phyloP scores from a whole-genome alignment of 148 eudicot species.

The Diospyros kaki region DNA sequence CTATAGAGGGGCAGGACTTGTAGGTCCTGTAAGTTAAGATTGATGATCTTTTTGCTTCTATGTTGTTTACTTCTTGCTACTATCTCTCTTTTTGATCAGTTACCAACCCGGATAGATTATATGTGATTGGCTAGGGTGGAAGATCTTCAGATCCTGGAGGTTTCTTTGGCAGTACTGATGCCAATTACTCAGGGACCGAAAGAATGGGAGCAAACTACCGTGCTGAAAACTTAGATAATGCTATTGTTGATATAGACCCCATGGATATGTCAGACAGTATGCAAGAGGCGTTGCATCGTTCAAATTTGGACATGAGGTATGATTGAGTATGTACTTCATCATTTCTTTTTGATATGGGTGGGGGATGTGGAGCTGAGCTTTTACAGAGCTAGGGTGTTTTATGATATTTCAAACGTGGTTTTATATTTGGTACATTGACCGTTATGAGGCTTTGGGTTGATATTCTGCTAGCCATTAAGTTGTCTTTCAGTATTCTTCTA shows the following conservation, averaged over 20 bases:
- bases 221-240: constrained; percentile 27
- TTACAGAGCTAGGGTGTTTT: neutral
- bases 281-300: constrained; percentile 97
- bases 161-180: constrained; percentile 58
- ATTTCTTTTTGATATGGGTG: neutral
- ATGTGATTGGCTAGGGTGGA: constrained; percentile 38
- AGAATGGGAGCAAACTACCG: constrained; percentile 40
- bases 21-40: constrained; percentile 5
- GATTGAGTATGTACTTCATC: constrained; percentile 40
- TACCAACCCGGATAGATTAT: neutral
- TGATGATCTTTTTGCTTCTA: constrained; percentile 5
- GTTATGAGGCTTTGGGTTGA: neutral
- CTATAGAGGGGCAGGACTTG: neutral
- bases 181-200: constrained; percentile 36
- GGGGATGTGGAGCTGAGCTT: too few species aligned
- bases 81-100: neutral
- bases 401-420: neutral
- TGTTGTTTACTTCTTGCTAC: constrained; percentile 5
- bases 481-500: neutral
- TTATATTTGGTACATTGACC: constrained; percentile 4
- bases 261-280: constrained; percentile 96
- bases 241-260: constrained; percentile 63
- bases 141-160: constrained; percentile 49
- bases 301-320: constrained; percentile 97
- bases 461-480: neutral